phyloP scores from a whole-genome alignment of 2,329 filamentous ascomycete genomes.

The Penicillium polonicum region DNA sequence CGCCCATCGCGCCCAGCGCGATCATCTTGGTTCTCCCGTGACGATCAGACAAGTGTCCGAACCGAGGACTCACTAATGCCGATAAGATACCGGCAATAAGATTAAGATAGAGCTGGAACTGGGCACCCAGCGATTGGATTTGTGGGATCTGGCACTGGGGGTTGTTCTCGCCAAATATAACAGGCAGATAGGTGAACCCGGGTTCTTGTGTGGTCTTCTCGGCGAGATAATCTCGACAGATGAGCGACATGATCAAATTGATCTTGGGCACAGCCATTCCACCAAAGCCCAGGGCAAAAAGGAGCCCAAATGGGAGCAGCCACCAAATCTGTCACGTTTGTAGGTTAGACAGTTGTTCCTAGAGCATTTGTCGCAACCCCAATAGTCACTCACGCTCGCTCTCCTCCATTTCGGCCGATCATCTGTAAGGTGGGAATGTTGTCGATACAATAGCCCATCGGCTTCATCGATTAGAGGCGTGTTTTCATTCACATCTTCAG shows the following conservation, averaged over 20 bases:
- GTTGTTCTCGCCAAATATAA: slow-evolving; percentile 68
- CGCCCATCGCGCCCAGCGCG: slow-evolving; percentile 70
- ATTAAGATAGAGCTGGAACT: slow-evolving; percentile 74
- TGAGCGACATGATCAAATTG: slow-evolving; percentile 78
- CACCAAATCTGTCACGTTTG: slow-evolving; percentile 65
- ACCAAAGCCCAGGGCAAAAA: slow-evolving; percentile 84
- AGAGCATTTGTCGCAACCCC: background rate
- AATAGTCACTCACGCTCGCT: slow-evolving; percentile 46
- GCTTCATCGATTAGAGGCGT: background rate
- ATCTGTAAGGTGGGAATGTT: background rate
- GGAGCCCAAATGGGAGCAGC: slow-evolving; percentile 74
- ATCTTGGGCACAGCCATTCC: slow-evolving; percentile 82
- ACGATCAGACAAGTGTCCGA: slow-evolving; percentile 83
- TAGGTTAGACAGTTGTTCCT: slow-evolving; percentile 11
- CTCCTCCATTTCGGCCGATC: slow-evolving; percentile 48
- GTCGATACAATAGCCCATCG: background rate
- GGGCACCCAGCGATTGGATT: slow-evolving; percentile 73
- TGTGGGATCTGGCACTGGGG: slow-evolving; percentile 76
- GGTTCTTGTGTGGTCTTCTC: slow-evolving; percentile 63
- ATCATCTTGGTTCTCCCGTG: slow-evolving; percentile 77
- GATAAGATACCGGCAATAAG: slow-evolving; percentile 74
- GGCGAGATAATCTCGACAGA: slow-evolving; percentile 79
- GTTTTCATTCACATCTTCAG: slow-evolving; percentile 3
- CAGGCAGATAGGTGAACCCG: slow-evolving; percentile 59
- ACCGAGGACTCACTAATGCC: slow-evolving; percentile 75